phyloP scores from a whole-genome alignment of 2,329 filamentous ascomycete genomes.

The Rutstroemia sp. region DNA sequence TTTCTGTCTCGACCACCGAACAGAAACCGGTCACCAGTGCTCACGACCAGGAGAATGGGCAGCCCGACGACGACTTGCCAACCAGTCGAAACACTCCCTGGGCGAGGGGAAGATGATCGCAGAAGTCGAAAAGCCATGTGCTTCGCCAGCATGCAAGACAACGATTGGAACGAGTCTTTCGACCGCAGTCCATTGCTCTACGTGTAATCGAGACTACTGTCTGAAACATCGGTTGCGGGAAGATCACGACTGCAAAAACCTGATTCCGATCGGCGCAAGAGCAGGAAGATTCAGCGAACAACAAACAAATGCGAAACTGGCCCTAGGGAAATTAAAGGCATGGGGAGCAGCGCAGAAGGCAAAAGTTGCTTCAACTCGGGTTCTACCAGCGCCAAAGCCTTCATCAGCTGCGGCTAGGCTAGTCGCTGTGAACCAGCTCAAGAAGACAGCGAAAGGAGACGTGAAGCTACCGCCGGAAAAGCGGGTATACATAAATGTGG shows the following conservation, averaged over 20 bases:
- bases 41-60: slow-evolving; percentile 55
- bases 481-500: slow-evolving; percentile 83
- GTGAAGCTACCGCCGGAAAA: slow-evolving; percentile 73
- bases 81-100: slow-evolving; percentile 45
- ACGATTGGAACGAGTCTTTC: slow-evolving; percentile 59
- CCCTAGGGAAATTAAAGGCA: slow-evolving; percentile 67
- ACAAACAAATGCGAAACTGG: slow-evolving; percentile 60
- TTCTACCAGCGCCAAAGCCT: slow-evolving; percentile 56
- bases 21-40: slow-evolving; percentile 72
- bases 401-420: slow-evolving; percentile 56
- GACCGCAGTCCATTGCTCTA: slow-evolving; percentile 62
- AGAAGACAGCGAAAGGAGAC: slow-evolving; percentile 85
- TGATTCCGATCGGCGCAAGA: slow-evolving; percentile 52
- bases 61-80: slow-evolving; percentile 45
- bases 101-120: slow-evolving; percentile 46
- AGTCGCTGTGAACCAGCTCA: slow-evolving; percentile 68
- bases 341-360: slow-evolving; percentile 75
- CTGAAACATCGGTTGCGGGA: slow-evolving; percentile 68
- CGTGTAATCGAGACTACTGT: slow-evolving; percentile 69
- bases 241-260: slow-evolving; percentile 78
- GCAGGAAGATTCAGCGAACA: slow-evolving; percentile 38
- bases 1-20: slow-evolving; percentile 91
- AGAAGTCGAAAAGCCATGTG: slow-evolving; percentile 61
- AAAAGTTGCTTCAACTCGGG: slow-evolving; percentile 33
- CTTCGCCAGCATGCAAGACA: slow-evolving; percentile 58